phyloP scores from a whole-genome alignment of 2,329 filamentous ascomycete genomes.

The Elsinoe arachidis region DNA sequence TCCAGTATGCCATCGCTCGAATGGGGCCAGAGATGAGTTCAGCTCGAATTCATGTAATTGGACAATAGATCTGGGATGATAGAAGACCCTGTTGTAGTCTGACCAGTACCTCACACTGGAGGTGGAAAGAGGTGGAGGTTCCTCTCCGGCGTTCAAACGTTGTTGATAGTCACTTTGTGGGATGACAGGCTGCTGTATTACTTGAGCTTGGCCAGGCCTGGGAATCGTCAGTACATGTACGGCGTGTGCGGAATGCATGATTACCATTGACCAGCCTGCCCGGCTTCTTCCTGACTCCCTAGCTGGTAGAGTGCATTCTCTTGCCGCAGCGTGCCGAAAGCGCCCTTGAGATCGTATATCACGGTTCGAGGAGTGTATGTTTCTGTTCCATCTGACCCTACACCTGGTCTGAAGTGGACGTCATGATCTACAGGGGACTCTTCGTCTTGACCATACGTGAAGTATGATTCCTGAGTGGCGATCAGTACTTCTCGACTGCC shows the following conservation, averaged over 20 bases:
- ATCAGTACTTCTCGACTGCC: not conserved
- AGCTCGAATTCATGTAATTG: conserved; percentile 84
- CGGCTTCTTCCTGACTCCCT: conserved; percentile 38
- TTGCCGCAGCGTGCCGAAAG: conserved; percentile 79
- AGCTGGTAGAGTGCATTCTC: conserved; percentile 80
- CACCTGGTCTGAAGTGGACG: conserved; percentile 76
- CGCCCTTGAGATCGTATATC: conserved; percentile 91
- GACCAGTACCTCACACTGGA: conserved; percentile 89
- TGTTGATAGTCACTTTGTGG: conserved; percentile 66
- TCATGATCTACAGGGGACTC: conserved; percentile 68
- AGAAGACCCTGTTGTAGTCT: conserved; percentile 88
- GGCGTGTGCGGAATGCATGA: conserved; percentile 6
- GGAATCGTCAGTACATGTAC: not conserved
- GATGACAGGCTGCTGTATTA: conserved; percentile 62
- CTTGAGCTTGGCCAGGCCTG: conserved; percentile 58
- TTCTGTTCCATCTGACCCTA: conserved; percentile 75
- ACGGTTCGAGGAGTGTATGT: conserved; percentile 87
- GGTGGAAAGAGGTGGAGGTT: conserved; percentile 55
- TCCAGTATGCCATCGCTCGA: conserved; percentile 66
- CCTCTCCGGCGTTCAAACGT: conserved; percentile 62
- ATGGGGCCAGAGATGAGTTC: conserved; percentile 69
- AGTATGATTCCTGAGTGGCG: conserved; percentile 75
- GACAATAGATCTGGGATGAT: conserved; percentile 77
- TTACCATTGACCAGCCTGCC: conserved; percentile 37
- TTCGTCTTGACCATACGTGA: conserved; percentile 69